Percentiles rank a stretch among this genome's conserved stretches.
Evolutionary conservation across 768 basidiomycete genomes (phyloP).

Genomic region (Lentinula sp.): DNA sequence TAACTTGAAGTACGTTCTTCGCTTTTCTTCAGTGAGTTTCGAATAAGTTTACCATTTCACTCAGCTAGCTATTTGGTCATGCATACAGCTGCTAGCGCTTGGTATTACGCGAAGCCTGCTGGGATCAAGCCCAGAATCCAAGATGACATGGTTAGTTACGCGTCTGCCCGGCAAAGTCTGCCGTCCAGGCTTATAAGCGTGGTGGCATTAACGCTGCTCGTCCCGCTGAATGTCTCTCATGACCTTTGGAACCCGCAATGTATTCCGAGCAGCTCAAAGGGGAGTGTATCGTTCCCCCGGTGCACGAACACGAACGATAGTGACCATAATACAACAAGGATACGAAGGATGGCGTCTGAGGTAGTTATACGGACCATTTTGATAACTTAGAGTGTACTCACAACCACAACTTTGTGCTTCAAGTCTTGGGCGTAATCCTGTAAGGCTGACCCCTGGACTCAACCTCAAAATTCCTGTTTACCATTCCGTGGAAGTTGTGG

Average conservation of each 20-base stretch:
- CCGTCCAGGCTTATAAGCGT: not conserved
- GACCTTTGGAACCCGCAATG: not conserved
- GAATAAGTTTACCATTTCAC: no score
- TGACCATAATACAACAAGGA: constrained; percentile 48
- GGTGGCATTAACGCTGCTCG: not conserved
- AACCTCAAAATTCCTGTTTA: constrained; percentile 38
- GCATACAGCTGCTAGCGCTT: no score
- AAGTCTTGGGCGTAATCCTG: constrained; percentile 40
- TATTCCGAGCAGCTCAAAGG: not conserved
- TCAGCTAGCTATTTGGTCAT: no score
- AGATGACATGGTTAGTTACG: not conserved
- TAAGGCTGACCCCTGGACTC: constrained; percentile 37
- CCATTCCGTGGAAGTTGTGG: constrained; percentile 38
- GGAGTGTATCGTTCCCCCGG: not conserved
- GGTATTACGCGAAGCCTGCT: no score
- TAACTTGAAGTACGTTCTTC: no score
- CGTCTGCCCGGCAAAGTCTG: not conserved
- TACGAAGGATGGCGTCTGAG: constrained; percentile 47
- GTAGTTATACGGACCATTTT: constrained; percentile 15
- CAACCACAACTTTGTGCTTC: not conserved
- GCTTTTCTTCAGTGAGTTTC: no score
- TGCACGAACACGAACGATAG: constrained; percentile 21
- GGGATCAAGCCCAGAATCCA: no score
- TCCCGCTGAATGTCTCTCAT: not conserved
- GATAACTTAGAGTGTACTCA: not conserved